Base-by-base conservation (phyloP, 441 rosid species). In the Pelargonium australe region DNA sequence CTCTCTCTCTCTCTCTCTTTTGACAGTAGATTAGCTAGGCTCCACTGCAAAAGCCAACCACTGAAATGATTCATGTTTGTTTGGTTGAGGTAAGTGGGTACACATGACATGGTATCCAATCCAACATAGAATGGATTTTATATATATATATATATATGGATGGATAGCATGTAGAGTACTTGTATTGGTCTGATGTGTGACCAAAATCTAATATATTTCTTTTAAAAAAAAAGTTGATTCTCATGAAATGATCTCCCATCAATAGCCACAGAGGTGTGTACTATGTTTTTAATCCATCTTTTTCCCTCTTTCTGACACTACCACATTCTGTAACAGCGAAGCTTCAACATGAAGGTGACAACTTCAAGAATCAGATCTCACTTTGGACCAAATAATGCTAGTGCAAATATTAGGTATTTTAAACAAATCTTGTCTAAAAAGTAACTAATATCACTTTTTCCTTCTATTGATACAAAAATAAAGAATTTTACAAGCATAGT, bases 71-170 rank as follows among this genome's bases (percentile, higher is more conserved):
- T 53, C 60, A 16, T 53, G 60, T 53, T 53, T 53, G 60, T 53
- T 53, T 53, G 60, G 20, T 53, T 53, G 60, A 53, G 60, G 60
- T 53, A 14, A 53, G 60, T 53, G 60, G 60, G 23, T 14, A 53
- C 60, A 53, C 20, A 53, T 53, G 60, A 53, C 19, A 53, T 53
- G 60, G 17, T 53, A 4, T 53, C 60, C 17, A 53, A 53, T n/a
- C 17, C 14, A 53, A n/a, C 7, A 5, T 44, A 44, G 10, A 44
- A 44, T 53, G 7, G 60, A 53, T 53, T 53, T 53, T 53, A 7
- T 5, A 14, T 53, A 7, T 53, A n/a, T n/a, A n/a, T n/a, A n/a
- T n/a, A n/a, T n/a, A n/a, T 20, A 20, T 20, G 23, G 20, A 16
- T 14, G 60, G 60, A 53, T 16, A 23, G 37, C 8, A 60, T 60